These are phyloP conservation scores for Amylocystis lapponica DNA, from an alignment of 768 basidiomycete species.

Conservation along the genomic window DNA sequence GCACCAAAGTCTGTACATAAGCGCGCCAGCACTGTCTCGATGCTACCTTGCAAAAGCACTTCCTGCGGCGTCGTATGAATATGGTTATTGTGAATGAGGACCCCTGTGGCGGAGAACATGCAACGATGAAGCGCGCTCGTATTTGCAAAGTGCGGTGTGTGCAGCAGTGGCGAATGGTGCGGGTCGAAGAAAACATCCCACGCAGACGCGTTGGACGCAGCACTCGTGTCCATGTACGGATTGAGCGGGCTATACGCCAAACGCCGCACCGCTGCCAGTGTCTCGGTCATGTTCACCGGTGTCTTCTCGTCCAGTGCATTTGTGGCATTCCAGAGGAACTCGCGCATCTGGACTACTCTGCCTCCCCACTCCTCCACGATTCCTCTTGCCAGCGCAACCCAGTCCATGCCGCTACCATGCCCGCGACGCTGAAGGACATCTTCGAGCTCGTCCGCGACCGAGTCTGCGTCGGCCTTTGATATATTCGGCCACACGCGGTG, in stretches of 20 bases:
- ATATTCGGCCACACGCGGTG: slow-evolving; percentile 6
- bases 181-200: not conserved
- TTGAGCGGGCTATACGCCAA: slow-evolving; percentile 5
- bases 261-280: not conserved
- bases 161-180: not conserved
- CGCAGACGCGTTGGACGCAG: not conserved
- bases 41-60: not conserved
- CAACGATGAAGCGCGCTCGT: slow-evolving; percentile 1
- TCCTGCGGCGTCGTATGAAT: slow-evolving; percentile 3
- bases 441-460: slow-evolving; percentile 1
- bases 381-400: not conserved
- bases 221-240: slow-evolving; percentile 3
- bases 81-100: not conserved
- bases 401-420: slow-evolving; percentile 2
- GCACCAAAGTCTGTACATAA: slow-evolving; percentile 2
- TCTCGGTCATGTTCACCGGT: not conserved
- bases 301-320: not conserved
- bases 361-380: slow-evolving; percentile 4
- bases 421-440: not conserved
- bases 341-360: slow-evolving; percentile 1
- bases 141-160: not conserved
- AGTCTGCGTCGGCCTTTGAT: slow-evolving; percentile 1
- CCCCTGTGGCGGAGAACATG: slow-evolving; percentile 2
- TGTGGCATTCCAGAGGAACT: slow-evolving; percentile 2
- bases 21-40: slow-evolving; percentile 1